Evolutionary conservation across 106 monocot species (phyloP).

Genomic region (Allium sativum): DNA sequence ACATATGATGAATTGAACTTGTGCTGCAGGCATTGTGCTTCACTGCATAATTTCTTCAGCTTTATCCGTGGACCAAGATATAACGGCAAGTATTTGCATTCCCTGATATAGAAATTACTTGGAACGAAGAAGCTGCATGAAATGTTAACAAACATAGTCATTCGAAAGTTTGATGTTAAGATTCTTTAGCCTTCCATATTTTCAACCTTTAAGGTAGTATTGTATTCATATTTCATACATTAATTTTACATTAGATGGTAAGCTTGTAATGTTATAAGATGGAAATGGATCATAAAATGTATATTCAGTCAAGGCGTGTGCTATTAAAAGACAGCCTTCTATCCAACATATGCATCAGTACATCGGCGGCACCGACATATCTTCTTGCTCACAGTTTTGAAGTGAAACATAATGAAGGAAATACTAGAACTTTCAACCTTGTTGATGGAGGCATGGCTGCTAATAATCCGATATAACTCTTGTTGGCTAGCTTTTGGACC

Average conservation of each 20-base stretch:
- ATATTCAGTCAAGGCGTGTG: too few relatives aligned
- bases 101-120: neutral
- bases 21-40: too few relatives aligned
- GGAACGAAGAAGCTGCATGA: neutral
- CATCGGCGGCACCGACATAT: neutral
- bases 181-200: neutral
- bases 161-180: neutral
- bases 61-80: neutral
- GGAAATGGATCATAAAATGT: too few relatives aligned
- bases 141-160: neutral
- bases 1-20: too few relatives aligned
- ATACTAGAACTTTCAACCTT: neutral
- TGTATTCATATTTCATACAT: too few relatives aligned
- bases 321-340: neutral
- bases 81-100: neutral
- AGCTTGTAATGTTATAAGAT: too few relatives aligned
- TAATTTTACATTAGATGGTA: too few relatives aligned
- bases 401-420: neutral
- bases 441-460: neutral
- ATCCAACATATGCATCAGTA: neutral
- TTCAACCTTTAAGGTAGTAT: neutral
- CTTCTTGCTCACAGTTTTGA: neutral
- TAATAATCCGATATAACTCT: neutral
- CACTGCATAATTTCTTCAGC: too few relatives aligned
- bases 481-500: too few relatives aligned